Evolutionary conservation across 2,329 filamentous ascomycete genomes (phyloP).

Genomic region (Neofusicoccum umdonicola): DNA sequence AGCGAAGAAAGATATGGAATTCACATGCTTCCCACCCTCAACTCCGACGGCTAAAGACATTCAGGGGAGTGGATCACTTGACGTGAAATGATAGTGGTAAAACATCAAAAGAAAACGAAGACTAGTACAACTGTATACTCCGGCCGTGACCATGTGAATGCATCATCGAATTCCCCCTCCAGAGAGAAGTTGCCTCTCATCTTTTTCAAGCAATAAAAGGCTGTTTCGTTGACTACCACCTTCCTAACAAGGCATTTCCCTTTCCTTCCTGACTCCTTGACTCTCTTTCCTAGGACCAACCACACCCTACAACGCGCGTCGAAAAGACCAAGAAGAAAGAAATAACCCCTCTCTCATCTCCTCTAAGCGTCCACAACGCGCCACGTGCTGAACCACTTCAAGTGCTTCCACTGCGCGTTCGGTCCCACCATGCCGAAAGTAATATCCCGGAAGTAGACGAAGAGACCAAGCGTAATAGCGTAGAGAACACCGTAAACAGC

Average conservation of each 20-base stretch:
- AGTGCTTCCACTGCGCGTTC: conserved; percentile 79
- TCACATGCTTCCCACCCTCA: too few relatives aligned
- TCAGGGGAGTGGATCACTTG: not conserved
- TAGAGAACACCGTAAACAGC: conserved; percentile 75
- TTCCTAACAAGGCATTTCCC: not conserved
- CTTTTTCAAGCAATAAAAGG: not conserved
- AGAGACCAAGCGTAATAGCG: conserved; percentile 71
- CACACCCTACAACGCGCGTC: not conserved
- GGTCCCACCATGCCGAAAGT: conserved; percentile 93
- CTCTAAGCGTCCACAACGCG: conserved; percentile 63
- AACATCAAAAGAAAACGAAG: not conserved
- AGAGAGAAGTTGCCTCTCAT: not conserved
- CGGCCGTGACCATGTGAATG: conserved; percentile 5
- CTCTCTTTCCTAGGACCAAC: not conserved
- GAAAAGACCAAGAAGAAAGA: not conserved
- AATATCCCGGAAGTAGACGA: conserved; percentile 87
- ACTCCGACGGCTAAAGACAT: not conserved
- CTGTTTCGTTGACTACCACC: not conserved
- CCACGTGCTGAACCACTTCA: conserved; percentile 93
- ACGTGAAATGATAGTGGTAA: not conserved
- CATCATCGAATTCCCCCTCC: not conserved
- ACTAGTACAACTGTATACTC: conserved; percentile 14
- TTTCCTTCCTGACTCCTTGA: not conserved
- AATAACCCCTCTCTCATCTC: not conserved
- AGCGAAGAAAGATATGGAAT: too few relatives aligned